These are phyloP conservation scores for Botrytis byssoidea DNA, from an alignment of 2,329 filamentous ascomycete species.

Conservation along the genomic window DNA sequence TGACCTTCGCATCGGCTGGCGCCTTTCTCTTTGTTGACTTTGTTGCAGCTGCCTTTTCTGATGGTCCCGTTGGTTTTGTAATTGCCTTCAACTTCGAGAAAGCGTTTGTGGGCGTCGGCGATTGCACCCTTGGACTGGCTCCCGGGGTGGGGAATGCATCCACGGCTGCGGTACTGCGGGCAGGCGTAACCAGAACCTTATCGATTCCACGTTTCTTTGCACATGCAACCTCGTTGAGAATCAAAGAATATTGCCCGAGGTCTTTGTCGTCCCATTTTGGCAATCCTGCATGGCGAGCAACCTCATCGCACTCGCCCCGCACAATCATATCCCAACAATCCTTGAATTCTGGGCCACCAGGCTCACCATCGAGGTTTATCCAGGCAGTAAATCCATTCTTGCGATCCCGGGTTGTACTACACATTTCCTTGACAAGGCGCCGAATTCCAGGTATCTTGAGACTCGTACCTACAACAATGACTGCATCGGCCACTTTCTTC, in stretches of 20 bases:
- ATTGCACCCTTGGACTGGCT: slow-evolving; percentile 53
- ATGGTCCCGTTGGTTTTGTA: background rate
- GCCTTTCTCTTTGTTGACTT: slow-evolving; percentile 13
- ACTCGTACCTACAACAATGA: slow-evolving; percentile 93
- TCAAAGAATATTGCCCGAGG: slow-evolving; percentile 49
- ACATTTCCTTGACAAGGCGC: slow-evolving; percentile 87
- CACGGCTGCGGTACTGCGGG: slow-evolving; percentile 42
- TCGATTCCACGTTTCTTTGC: slow-evolving; percentile 44
- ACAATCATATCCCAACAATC: slow-evolving; percentile 93
- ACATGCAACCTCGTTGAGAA: slow-evolving; percentile 44
- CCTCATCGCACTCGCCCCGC: slow-evolving; percentile 80
- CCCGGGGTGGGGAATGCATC: slow-evolving; percentile 56
- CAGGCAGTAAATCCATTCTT: slow-evolving; percentile 85
- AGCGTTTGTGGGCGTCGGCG: slow-evolving; percentile 28
- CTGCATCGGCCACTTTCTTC: slow-evolving; percentile 79
- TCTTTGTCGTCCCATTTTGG: slow-evolving; percentile 60
- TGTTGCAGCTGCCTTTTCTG: background rate
- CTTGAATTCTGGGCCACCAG: slow-evolving; percentile 79
- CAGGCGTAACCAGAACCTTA: slow-evolving; percentile 45
- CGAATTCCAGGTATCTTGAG: slow-evolving; percentile 92
- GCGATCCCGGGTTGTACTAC: slow-evolving; percentile 76
- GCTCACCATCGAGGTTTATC: slow-evolving; percentile 89
- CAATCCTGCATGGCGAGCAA: slow-evolving; percentile 69
- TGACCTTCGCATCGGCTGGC: slow-evolving; percentile 3
- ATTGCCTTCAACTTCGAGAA: slow-evolving; percentile 25